Conservation (phyloP, 2,329 filamentous ascomycete genomes). For the Ophiostoma triangulosporum region DNA sequence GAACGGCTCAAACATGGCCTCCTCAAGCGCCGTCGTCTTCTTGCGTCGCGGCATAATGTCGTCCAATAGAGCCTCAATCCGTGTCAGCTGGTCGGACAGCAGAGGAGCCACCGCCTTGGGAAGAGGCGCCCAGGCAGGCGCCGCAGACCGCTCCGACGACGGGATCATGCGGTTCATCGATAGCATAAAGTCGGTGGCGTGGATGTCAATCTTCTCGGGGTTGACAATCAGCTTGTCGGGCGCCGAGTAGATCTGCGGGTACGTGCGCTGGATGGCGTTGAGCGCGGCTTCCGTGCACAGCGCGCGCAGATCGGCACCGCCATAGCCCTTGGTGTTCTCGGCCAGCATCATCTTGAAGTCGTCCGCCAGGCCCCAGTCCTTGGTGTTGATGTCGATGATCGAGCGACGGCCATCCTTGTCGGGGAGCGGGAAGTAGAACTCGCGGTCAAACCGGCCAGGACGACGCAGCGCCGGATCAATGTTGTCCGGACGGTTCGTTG, state of each 20-base stretch:
- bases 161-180: slow-evolving; percentile 94
- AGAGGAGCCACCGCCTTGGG: slow-evolving; percentile 71
- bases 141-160: slow-evolving; percentile 80
- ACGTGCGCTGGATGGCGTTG: slow-evolving; percentile 89
- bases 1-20: slow-evolving; percentile 83
- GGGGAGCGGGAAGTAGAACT: slow-evolving; percentile 95
- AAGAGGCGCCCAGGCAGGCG: slow-evolving; percentile 70
- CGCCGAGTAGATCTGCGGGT: slow-evolving; percentile 89
- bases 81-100: slow-evolving; percentile 54
- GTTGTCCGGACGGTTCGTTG: slow-evolving; percentile 94
- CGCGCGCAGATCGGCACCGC: slow-evolving; percentile 85
- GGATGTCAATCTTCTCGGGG: slow-evolving; percentile 68
- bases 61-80: slow-evolving; percentile 58
- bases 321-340: slow-evolving; percentile 80
- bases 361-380: slow-evolving; percentile 74
- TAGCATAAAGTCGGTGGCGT: slow-evolving; percentile 92
- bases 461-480: slow-evolving; percentile 91
- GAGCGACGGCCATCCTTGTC: slow-evolving; percentile 65
- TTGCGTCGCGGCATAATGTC: slow-evolving; percentile 73
- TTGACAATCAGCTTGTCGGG: slow-evolving; percentile 84
- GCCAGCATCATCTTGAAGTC: slow-evolving; percentile 74
- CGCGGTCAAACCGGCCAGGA: slow-evolving; percentile 87
- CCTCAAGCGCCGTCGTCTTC: slow-evolving; percentile 77
- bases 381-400: slow-evolving; percentile 91
- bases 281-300: slow-evolving; percentile 91